Evolutionary conservation across 2,329 filamentous ascomycete species (phyloP).

Genomic region (Mycogone perniciosa): DNA sequence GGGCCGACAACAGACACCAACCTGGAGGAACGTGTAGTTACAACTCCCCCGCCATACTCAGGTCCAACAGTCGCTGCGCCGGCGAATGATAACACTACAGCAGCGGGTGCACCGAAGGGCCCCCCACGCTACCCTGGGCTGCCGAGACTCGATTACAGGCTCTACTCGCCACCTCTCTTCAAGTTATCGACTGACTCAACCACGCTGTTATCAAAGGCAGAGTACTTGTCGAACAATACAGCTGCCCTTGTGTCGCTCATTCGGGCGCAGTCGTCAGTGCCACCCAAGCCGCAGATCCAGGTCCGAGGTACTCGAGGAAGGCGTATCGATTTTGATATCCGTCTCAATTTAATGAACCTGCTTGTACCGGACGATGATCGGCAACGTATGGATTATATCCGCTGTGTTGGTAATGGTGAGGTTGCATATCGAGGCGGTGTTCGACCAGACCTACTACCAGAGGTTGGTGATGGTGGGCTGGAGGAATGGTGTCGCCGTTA

Average conservation of each 20-base stretch:
- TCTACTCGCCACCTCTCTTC: slow-evolving; percentile 47
- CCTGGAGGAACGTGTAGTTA: too few relatives aligned
- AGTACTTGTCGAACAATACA: slow-evolving; percentile 42
- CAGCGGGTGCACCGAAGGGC: slow-evolving; percentile 11
- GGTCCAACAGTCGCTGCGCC: too few relatives aligned
- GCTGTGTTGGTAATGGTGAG: slow-evolving; percentile 44
- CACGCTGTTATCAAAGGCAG: slow-evolving; percentile 40
- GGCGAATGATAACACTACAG: background rate
- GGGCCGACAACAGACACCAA: too few relatives aligned
- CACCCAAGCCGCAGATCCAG: slow-evolving; percentile 48
- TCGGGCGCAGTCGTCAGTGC: slow-evolving; percentile 43
- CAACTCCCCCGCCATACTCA: too few relatives aligned
- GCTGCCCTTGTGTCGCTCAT: slow-evolving; percentile 41
- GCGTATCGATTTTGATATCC: slow-evolving; percentile 45
- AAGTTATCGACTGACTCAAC: slow-evolving; percentile 43
- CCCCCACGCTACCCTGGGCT: slow-evolving; percentile 39
- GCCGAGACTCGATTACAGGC: slow-evolving; percentile 43
- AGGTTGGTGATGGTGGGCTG: slow-evolving; percentile 36
- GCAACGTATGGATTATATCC: slow-evolving; percentile 46
- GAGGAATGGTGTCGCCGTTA: slow-evolving; percentile 45
- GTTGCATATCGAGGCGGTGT: slow-evolving; percentile 42
- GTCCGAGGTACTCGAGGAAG: slow-evolving; percentile 41
- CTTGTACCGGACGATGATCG: slow-evolving; percentile 41
- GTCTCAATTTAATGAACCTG: slow-evolving; percentile 48
- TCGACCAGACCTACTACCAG: slow-evolving; percentile 37